Conservation (phyloP, 2,329 filamentous ascomycete genomes). For the Allantophomopsis cytisporea region DNA sequence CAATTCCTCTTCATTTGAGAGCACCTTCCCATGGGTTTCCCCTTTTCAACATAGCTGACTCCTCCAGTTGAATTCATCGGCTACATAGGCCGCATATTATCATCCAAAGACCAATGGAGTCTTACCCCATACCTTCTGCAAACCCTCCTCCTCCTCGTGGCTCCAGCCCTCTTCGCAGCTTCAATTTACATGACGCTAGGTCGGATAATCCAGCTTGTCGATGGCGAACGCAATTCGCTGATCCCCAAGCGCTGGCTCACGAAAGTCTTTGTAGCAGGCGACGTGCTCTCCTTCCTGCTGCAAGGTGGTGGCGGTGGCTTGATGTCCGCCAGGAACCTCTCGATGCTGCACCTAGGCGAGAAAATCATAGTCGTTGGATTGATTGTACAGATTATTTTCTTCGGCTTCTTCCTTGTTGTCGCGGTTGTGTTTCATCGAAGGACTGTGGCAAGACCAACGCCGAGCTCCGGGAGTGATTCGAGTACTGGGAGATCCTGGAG, state of each 20-base stretch:
- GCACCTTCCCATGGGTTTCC: neutral
- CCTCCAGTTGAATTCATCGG: conserved; percentile 24
- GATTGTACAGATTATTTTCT: conserved; percentile 33
- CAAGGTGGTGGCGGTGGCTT: conserved; percentile 13
- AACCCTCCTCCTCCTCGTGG: conserved; percentile 22
- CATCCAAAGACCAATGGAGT: conserved; percentile 9
- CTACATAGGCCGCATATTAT: conserved; percentile 17
- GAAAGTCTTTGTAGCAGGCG: conserved; percentile 29
- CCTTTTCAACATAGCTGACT: conserved; percentile 7
- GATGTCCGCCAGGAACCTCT: conserved; percentile 3
- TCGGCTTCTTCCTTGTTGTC: conserved; percentile 31
- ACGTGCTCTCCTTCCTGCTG: conserved; percentile 27
- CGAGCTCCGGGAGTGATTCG: neutral
- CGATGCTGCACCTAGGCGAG: conserved; percentile 18
- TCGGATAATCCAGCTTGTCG: conserved; percentile 20
- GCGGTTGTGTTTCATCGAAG: conserved; percentile 28
- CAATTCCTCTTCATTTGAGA: too few species aligned
- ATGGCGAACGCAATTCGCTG: conserved; percentile 20
- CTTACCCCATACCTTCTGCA: conserved; percentile 21
- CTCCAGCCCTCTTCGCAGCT: conserved; percentile 23
- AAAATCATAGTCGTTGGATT: conserved; percentile 32
- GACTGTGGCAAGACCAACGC: conserved; percentile 16
- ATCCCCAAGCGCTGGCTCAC: conserved; percentile 23
- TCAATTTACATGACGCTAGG: conserved; percentile 14
- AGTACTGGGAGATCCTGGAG: conserved; percentile 9